Conservation (phyloP, 768 basidiomycete species). For the Pisolithus sp. region DNA sequence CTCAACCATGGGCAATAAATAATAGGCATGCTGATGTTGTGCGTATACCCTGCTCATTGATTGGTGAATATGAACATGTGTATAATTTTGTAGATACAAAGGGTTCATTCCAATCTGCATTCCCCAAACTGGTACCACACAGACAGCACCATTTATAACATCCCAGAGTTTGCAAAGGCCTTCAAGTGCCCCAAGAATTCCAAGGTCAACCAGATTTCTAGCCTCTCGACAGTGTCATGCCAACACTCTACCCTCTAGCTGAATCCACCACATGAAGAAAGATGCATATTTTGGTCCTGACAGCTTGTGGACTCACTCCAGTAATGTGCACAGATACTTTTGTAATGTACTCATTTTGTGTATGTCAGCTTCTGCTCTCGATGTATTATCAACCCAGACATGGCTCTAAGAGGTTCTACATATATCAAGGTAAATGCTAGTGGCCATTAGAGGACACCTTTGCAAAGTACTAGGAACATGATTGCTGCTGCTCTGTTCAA, state of each 20-base stretch:
- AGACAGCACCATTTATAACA: constrained; percentile 81
- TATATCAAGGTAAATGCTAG: neutral
- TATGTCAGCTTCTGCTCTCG: too few relatives aligned
- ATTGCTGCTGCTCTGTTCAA: constrained; percentile 77
- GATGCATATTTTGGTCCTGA: constrained; percentile 76
- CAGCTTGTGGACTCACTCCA: neutral
- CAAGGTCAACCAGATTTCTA: constrained; percentile 46
- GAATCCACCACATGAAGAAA: constrained; percentile 72
- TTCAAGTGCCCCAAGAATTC: constrained; percentile 76
- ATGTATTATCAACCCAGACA: too few relatives aligned
- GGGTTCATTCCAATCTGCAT: constrained; percentile 84
- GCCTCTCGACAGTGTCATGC: neutral
- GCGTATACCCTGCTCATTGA: constrained; percentile 19
- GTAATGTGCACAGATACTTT: too few relatives aligned
- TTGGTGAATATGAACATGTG: neutral
- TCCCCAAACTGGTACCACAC: constrained; percentile 76
- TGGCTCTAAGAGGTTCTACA: too few relatives aligned
- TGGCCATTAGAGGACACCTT: constrained; percentile 69
- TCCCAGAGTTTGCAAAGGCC: constrained; percentile 82
- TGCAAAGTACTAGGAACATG: constrained; percentile 97
- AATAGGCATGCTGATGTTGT: constrained; percentile 77
- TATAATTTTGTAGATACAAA: constrained; percentile 46
- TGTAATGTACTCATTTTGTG: too few relatives aligned
- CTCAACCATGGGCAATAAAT: constrained; percentile 78
- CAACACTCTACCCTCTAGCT: constrained; percentile 37